Evolutionary conservation across 768 basidiomycete genomes (phyloP).

Genomic region (Amyloporia xantha): DNA sequence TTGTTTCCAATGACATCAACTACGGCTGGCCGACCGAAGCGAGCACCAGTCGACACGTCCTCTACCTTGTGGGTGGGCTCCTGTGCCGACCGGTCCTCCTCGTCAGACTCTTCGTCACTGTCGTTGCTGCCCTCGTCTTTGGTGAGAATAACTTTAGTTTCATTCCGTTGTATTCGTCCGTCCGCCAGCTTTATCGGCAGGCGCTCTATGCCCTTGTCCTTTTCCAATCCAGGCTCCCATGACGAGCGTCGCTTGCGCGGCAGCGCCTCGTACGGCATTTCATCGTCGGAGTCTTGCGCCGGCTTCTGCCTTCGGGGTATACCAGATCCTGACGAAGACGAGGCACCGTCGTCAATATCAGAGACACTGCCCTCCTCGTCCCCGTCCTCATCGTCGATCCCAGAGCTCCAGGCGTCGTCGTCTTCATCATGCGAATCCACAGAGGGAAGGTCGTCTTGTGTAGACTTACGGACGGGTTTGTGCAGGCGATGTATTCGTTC

Average conservation of each 20-base stretch:
- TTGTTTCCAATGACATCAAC: slow-evolving; percentile 60
- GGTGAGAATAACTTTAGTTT: slow-evolving; percentile 26
- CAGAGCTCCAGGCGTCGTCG: slow-evolving; percentile 45
- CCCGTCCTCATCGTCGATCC: slow-evolving; percentile 29
- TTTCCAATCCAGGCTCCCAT: slow-evolving; percentile 41
- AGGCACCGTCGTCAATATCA: slow-evolving; percentile 28
- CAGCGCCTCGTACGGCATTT: slow-evolving; percentile 68
- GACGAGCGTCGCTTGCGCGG: slow-evolving; percentile 47
- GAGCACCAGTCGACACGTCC: slow-evolving; percentile 75
- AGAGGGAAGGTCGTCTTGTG: slow-evolving; percentile 59
- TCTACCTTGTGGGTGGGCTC: slow-evolving; percentile 36
- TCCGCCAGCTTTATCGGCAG: slow-evolving; percentile 85
- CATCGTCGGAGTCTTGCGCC: slow-evolving; percentile 40
- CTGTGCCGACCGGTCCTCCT: slow-evolving; percentile 25
- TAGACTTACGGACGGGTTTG: slow-evolving; percentile 44
- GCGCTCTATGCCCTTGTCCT: slow-evolving; percentile 46
- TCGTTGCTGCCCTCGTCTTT: slow-evolving; percentile 18
- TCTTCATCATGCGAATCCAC: slow-evolving; percentile 58
- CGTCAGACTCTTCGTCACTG: slow-evolving; percentile 29
- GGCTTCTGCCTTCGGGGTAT: slow-evolving; percentile 7
- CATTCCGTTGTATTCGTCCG: slow-evolving; percentile 65
- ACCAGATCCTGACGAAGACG: slow-evolving; percentile 6
- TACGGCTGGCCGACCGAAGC: slow-evolving; percentile 82
- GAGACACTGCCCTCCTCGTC: slow-evolving; percentile 25
- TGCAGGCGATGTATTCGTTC: slow-evolving; percentile 59